phyloP scores from a whole-genome alignment of 2,329 filamentous ascomycete species.

The Metarhizium rileyi region DNA sequence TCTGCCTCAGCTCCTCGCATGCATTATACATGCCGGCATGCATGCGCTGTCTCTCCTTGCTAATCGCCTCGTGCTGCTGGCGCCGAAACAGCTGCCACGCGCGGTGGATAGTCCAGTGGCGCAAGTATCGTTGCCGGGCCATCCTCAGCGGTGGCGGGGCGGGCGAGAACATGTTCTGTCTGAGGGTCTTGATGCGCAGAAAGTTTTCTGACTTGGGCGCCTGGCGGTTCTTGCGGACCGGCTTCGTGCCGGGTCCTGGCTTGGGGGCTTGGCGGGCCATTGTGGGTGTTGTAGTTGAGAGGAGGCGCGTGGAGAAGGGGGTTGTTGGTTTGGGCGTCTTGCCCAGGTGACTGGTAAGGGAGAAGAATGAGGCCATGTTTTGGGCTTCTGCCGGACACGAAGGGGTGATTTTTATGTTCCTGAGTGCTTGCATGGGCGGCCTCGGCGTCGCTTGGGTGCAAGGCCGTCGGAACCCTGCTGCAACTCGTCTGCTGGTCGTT shows the following conservation, averaged over 20 bases:
- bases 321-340: slow-evolving; percentile 10
- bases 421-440: background rate
- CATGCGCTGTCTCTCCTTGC: slow-evolving; percentile 65
- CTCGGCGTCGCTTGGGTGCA: background rate
- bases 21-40: slow-evolving; percentile 77
- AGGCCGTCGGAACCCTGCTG: background rate
- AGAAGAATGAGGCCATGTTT: slow-evolving; percentile 19
- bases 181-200: slow-evolving; percentile 34
- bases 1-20: slow-evolving; percentile 69
- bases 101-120: slow-evolving; percentile 98
- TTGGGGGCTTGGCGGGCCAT: slow-evolving; percentile 22
- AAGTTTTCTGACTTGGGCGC: slow-evolving; percentile 27
- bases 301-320: slow-evolving; percentile 13
- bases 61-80: slow-evolving; percentile 52
- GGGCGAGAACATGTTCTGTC: slow-evolving; percentile 38
- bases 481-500: background rate
- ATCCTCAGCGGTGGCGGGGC: slow-evolving; percentile 68
- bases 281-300: slow-evolving; percentile 21
- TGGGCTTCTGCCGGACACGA: background rate
- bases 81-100: slow-evolving; percentile 79
- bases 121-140: slow-evolving; percentile 74
- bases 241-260: slow-evolving; percentile 15
- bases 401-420: slow-evolving; percentile 2
- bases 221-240: slow-evolving; percentile 18
- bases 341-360: slow-evolving; percentile 22